Evolutionary conservation across 2,329 filamentous ascomycete genomes (phyloP), one percentile per base, ranked within the genome.

Genomic region (Zasmidium cellare): DNA sequence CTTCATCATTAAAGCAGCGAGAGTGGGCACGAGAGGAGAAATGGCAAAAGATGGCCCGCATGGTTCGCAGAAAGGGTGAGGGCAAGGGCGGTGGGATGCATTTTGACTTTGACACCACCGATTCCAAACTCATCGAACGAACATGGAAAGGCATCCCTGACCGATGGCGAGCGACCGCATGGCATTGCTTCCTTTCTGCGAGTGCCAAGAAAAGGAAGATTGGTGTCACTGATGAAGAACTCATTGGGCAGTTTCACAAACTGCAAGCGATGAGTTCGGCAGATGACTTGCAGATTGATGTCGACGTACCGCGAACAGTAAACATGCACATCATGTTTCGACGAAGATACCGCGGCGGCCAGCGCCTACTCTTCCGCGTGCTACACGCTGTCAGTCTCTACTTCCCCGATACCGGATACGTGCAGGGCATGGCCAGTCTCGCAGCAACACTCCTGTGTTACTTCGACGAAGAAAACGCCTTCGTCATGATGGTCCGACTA

Each of bases 61-160:
- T 75, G 18, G 69, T 73, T 7, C 78, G 75, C 7, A 60, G 57
- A 22, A 51, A 58, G 16, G 24, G 56, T 20, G 57, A 58, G 41
- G 61, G 49, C 46, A 74, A 70, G 57, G 83, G 84, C 20, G 84
- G 83, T 16, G 85, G 86, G 16, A 87, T 86, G 82, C 78, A 77
- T 12, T 88, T 87, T 63, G 89, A 92, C 55, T 97, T 97, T 71
- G 92, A 97, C 74, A 83, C 84, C 38, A 86, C 83, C 63, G 90
- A 89, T 71, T 82, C 89, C 5, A 81, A 97, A 73, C 80, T 99
- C 46, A 87, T 96, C 58, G 89, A 92, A 65, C 85, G 94, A 56
- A 96, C 92, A 1, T 99, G 94, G 94, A 99, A 99, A 73, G 94
- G 94, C 25, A 96, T 99, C 62, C 94, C 94, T 0, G 94, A 99